Percentiles rank a stretch among this genome's conserved stretches.
Conservation (phyloP, 768 basidiomycete genomes). For the Lactifluus piperatus region DNA sequence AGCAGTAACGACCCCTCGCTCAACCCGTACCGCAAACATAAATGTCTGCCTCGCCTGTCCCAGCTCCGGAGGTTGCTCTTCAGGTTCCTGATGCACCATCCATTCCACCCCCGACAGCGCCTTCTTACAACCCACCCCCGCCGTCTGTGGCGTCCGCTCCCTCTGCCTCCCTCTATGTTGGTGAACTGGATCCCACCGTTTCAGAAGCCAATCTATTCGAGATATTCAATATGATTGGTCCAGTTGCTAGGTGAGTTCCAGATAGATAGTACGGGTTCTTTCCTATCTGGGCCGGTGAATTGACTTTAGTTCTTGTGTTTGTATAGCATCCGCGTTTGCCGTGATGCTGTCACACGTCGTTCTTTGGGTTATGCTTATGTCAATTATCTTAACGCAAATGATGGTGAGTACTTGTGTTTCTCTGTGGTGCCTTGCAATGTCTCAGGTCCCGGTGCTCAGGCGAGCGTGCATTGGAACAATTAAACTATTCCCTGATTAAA, state of each 20-base stretch:
- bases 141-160: constrained; percentile 56
- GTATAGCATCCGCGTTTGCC: constrained; percentile 92
- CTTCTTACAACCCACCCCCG: constrained; percentile 46
- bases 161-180: constrained; percentile 95
- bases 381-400: constrained; percentile 92
- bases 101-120: constrained; percentile 43
- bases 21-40: constrained; percentile 31
- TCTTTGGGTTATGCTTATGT: constrained; percentile 99
- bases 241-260: constrained; percentile 78
- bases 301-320: constrained; percentile 4
- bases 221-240: constrained; percentile 99
- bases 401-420: constrained; percentile 49
- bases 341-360: constrained; percentile 98
- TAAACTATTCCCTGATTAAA: constrained; percentile 99
- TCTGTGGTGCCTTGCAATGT: neutral
- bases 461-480: constrained; percentile 96
- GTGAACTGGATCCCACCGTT: constrained; percentile 96
- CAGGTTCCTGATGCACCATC: constrained; percentile 36
- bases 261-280: neutral
- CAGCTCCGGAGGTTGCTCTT: constrained; percentile 26
- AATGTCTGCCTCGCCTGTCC: constrained; percentile 32
- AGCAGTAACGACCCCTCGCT: constrained; percentile 82
- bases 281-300: constrained; percentile 1
- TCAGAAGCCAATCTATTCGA: constrained; percentile 99
- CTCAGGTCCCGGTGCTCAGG: constrained; percentile 36